Base-by-base conservation (phyloP, 768 basidiomycete species). In the Lentinus brumalis region DNA sequence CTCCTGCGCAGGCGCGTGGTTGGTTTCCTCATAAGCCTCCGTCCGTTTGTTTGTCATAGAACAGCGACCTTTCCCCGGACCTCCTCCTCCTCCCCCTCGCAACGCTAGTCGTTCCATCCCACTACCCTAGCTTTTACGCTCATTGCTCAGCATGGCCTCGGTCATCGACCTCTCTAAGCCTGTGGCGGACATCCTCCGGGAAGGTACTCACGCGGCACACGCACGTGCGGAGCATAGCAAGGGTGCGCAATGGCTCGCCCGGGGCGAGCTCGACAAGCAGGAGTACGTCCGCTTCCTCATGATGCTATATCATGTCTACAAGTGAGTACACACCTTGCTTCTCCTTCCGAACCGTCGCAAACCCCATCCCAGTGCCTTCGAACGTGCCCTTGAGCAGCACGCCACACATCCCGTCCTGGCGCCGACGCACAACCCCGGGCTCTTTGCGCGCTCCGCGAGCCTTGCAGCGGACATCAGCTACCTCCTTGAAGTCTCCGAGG, bases 291-390 rank as follows among this genome's bases (percentile, higher is more conserved):
- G 82, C 50, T 89, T 85, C 73, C 78, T 91, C 46, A 86, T 91
- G 78, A 85, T 89, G 78, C 82, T 93, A 26, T 92, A 88, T 85
- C 82, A 90, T 66, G 75, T 94, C 30, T 94, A 93, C 75, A 77
- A 84, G 90, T 92, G 66, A 73, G 86, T 68, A 32, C 47, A 35
- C 12, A 31, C 9, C 21, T 30, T 21, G 40, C 55, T 14, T 14
- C 30, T 26, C 5, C 29, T 29, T 30, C 18, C 26, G 11, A 12
- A 1, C 18, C 41, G 6, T 40, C 31, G 9, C 16, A 6, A 26
- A 42, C 15, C 35, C 16, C 8, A 10, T 12, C n/a, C 38, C 67
- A 87, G 87, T 59, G 75, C 81, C 9, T 77, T 89, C 47, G 87
- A 89, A 69, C 71, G 72, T 40, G 84, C 77, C 5, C 75, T 88